These are phyloP conservation scores for Fonsecaea pedrosoi DNA, from an alignment of 2,329 filamentous ascomycete species.

Conservation along the genomic window DNA sequence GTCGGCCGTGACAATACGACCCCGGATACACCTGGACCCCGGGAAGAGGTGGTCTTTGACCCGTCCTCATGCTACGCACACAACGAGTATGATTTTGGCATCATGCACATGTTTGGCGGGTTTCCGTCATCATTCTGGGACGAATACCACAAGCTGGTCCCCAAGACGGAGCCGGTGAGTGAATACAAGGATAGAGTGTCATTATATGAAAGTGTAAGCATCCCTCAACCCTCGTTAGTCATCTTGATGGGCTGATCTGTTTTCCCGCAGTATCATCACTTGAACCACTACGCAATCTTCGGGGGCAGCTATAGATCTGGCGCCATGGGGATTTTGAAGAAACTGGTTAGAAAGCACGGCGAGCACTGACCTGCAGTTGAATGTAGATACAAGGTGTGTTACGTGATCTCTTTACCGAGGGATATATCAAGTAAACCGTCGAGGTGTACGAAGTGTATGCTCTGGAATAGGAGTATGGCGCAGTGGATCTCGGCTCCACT, in stretches of 20 bases:
- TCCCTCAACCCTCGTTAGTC: background rate
- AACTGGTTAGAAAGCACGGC: slow-evolving; percentile 74
- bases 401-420: too few relatives aligned
- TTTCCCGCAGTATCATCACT: slow-evolving; percentile 70
- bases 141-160: slow-evolving; percentile 77
- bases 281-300: slow-evolving; percentile 88
- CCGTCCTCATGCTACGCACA: slow-evolving; percentile 83
- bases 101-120: slow-evolving; percentile 96
- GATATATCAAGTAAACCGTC: background rate
- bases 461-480: background rate
- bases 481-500: background rate
- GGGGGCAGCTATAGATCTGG: slow-evolving; percentile 78
- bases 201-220: slow-evolving; percentile 73
- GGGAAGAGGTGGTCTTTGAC: slow-evolving; percentile 82
- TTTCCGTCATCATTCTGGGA: slow-evolving; percentile 74
- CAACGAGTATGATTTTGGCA: slow-evolving; percentile 87
- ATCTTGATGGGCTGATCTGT: background rate
- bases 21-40: slow-evolving; percentile 51
- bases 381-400: too few relatives aligned
- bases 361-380: slow-evolving; percentile 2
- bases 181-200: slow-evolving; percentile 85
- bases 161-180: slow-evolving; percentile 77
- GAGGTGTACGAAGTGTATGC: background rate
- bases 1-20: slow-evolving; percentile 45
- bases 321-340: slow-evolving; percentile 80